Evolutionary conservation across 2,329 filamentous ascomycete species (phyloP).

Genomic region (Aspergillus puulaauensis): DNA sequence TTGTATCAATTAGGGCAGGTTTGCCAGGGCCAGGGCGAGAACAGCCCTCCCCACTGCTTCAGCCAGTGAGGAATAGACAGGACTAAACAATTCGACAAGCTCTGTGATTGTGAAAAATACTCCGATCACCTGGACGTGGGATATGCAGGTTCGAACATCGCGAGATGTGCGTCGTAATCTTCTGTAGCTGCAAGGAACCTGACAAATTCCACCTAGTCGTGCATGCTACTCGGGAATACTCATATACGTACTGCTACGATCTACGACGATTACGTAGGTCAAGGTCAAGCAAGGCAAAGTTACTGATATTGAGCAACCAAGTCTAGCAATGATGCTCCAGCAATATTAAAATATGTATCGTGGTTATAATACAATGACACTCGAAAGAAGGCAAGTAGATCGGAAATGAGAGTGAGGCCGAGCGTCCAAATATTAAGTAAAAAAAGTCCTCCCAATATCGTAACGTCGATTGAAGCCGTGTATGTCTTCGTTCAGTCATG

Average conservation of each 20-base stretch:
- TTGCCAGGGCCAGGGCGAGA: background rate
- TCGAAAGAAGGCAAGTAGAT: background rate
- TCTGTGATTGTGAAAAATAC: no score
- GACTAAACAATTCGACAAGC: no score
- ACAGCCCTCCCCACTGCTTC: background rate
- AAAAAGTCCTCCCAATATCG: background rate
- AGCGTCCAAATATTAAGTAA: no score
- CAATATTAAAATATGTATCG: no score
- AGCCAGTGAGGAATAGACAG: no score
- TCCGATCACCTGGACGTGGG: no score
- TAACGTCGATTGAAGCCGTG: background rate
- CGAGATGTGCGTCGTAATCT: background rate
- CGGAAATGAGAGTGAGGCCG: background rate
- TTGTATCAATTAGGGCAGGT: background rate
- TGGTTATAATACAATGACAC: background rate
- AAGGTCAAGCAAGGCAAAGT: background rate
- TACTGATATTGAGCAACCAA: background rate
- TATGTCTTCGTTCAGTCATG: background rate
- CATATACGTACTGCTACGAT: background rate
- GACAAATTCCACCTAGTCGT: no score
- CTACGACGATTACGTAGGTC: background rate
- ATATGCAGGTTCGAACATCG: no score
- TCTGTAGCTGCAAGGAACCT: background rate
- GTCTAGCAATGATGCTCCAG: background rate
- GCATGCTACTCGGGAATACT: background rate